Percentiles rank a stretch among this genome's conserved stretches.
These are phyloP conservation scores for Penicillium desertorum DNA, from an alignment of 495 filamentous ascomycete genomes.

Conservation along the genomic window DNA sequence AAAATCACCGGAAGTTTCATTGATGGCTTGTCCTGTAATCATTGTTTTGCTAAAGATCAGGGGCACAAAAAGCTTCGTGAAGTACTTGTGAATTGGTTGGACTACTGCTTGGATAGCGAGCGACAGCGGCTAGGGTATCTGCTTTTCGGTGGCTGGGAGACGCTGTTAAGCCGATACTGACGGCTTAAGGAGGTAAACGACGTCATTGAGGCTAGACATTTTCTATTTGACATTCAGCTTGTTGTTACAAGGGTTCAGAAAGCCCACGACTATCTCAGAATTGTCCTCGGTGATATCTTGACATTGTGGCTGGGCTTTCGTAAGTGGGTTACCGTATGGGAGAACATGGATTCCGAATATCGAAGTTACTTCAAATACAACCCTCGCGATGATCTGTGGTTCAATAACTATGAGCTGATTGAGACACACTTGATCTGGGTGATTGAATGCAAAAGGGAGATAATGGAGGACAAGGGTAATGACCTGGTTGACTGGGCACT, in stretches of 20 bases:
- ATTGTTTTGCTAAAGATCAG: not conserved
- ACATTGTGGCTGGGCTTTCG: not conserved
- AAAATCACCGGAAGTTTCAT: not conserved
- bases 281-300: not conserved
- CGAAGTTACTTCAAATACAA: not conserved
- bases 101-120: not conserved
- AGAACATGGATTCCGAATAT: not conserved
- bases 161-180: not conserved
- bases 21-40: not conserved
- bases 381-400: not conserved
- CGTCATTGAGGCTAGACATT: not conserved
- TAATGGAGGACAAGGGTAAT: constrained; percentile 1
- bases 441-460: not conserved
- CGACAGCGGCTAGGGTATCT: not conserved
- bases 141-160: not conserved
- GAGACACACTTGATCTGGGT: constrained; percentile 11
- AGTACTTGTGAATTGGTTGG: not conserved
- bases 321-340: not conserved
- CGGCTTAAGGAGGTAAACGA: no score
- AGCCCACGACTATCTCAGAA: not conserved
- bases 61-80: not conserved
- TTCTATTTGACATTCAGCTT: not conserved
- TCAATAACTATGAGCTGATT: constrained; percentile 4
- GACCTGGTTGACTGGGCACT: constrained; percentile 13
- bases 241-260: not conserved